These are phyloP conservation scores for Hemileccinum rubropunctum DNA, from an alignment of 768 basidiomycete genomes.

Conservation along the genomic window DNA sequence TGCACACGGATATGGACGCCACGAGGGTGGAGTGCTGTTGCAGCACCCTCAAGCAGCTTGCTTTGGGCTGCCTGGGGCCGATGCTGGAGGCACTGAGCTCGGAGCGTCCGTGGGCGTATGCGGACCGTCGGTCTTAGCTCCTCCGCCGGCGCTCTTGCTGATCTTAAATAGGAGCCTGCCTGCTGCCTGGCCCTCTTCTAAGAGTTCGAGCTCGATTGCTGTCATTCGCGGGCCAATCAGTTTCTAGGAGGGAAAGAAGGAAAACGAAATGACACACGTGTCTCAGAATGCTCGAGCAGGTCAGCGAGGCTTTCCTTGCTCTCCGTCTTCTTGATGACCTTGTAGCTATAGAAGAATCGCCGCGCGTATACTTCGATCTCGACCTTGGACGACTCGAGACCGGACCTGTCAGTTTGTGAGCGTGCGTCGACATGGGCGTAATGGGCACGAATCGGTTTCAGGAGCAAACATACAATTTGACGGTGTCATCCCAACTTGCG, in stretches of 20 bases:
- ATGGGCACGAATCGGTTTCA: neutral
- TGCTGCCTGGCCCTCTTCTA: constrained; percentile 31
- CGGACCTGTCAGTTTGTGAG: constrained; percentile 17
- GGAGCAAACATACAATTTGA: constrained; percentile 17
- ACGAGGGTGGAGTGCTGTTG: neutral
- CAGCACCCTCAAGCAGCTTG: neutral
- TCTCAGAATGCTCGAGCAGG: constrained; percentile 30
- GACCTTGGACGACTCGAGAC: constrained; percentile 31
- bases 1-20: constrained; percentile 2
- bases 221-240: neutral
- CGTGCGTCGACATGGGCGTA: neutral
- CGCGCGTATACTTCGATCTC: constrained; percentile 34
- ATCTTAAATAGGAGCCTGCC: constrained; percentile 30
- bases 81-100: neutral
- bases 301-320: constrained; percentile 32
- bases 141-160: constrained; percentile 11
- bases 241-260: neutral
- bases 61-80: constrained; percentile 3
- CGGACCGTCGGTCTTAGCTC: constrained; percentile 1
- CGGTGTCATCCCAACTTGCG: constrained; percentile 26
- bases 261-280: constrained; percentile 19
- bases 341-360: constrained; percentile 32
- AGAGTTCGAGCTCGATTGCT: constrained; percentile 31
- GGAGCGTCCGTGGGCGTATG: neutral
- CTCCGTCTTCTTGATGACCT: constrained; percentile 34